Base-by-base conservation (phyloP, 2,329 filamentous ascomycete genomes). In the Trichoderma simmonsii region DNA sequence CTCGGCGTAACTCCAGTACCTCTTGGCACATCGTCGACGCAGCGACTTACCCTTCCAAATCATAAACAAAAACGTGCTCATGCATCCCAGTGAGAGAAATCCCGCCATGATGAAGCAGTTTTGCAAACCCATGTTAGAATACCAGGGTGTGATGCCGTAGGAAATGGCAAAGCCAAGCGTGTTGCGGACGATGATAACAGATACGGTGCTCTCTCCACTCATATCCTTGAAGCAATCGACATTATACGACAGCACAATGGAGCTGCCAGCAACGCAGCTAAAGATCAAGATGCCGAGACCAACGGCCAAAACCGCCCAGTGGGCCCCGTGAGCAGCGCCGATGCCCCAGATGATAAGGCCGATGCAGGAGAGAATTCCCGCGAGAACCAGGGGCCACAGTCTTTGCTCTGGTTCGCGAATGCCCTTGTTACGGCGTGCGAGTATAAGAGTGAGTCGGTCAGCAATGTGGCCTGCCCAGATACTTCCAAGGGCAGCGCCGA, bases 311-410 rank as follows among this genome's bases (percentile, higher is more conserved):
- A 79, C 81, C 30, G 80, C 77, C 77, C 78, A 82, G 67, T 81
- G 81, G 11, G 82, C 72, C 7, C 76, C 57, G 39, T 79, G 77
- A 3, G 75, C 75, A 2, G 80, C 64, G 28, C 85, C 85, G 0
- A 86, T 83, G 39, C 85, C 85, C 85, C 84, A 86, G 4, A 85
- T 74, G 63, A 86, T 81, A 21, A 86, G 78, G 1, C 82, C 83
- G 26, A 77, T 79, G 0, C 82, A 80, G 0, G 83, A 78, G n/a
- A 86, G 73, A 14, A 86, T 39, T 3, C 80, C 73, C 5, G 81
- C 82, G 0, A 80, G 77, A 1, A 77, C 75, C 2, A 79, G 65
- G 3, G 74, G 64, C 81, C 80, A 82, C 4, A 82, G 75, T 1
- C 81, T 75, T 30, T 81, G 78, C 56, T 82, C 81, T 0, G 81